phyloP scores from a whole-genome alignment of 495 filamentous ascomycete genomes.

The Aspergillus haitiensis region DNA sequence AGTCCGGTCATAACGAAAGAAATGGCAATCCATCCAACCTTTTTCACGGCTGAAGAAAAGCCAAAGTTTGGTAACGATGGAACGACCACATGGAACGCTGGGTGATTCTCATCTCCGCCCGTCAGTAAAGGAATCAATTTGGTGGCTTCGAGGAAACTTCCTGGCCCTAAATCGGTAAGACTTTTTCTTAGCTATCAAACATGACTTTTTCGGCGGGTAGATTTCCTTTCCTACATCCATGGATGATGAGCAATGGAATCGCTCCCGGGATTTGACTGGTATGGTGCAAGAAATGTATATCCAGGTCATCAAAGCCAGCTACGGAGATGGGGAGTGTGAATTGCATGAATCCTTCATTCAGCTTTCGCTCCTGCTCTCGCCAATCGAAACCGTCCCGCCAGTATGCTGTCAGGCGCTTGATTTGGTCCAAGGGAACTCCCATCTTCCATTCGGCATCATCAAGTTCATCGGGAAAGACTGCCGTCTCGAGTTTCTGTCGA shows the following conservation, averaged over 20 bases:
- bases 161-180: slow-evolving; percentile 52
- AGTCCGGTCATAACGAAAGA: neutral
- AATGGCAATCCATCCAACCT: slow-evolving; percentile 30
- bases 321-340: slow-evolving; percentile 36
- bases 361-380: slow-evolving; percentile 40
- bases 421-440: slow-evolving; percentile 48
- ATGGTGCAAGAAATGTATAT: slow-evolving; percentile 55
- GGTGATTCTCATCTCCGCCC: slow-evolving; percentile 38
- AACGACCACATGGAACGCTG: slow-evolving; percentile 66
- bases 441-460: slow-evolving; percentile 47
- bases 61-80: slow-evolving; percentile 74
- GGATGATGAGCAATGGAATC: slow-evolving; percentile 61
- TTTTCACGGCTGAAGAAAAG: slow-evolving; percentile 57
- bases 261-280: slow-evolving; percentile 48
- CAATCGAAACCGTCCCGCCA: slow-evolving; percentile 54
- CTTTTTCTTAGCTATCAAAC: slow-evolving; percentile 7
- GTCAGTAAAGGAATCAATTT: slow-evolving; percentile 62
- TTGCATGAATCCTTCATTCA: slow-evolving; percentile 46
- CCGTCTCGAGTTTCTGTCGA: slow-evolving; percentile 41
- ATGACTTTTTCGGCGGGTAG: neutral
- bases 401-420: slow-evolving; percentile 45
- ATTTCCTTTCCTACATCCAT: slow-evolving; percentile 48
- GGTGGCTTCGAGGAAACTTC: slow-evolving; percentile 66
- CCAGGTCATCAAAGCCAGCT: slow-evolving; percentile 44
- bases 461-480: slow-evolving; percentile 50